These are phyloP conservation scores for Exophiala xenobiotica DNA, from an alignment of 2,329 filamentous ascomycete genomes.

Conservation along the genomic window DNA sequence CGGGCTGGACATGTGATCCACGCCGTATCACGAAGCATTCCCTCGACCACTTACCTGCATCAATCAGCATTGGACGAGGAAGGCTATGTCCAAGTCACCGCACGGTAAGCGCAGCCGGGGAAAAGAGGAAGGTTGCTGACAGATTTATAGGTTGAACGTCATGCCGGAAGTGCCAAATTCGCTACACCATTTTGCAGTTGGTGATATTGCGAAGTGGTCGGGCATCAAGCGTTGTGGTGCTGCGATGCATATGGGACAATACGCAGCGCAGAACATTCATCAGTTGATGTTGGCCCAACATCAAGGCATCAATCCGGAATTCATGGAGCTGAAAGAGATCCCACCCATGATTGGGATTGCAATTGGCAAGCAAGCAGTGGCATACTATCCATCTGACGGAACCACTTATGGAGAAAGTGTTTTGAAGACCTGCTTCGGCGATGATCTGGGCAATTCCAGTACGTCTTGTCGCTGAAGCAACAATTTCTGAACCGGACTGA, in stretches of 20 bases:
- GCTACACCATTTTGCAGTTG: slow-evolving; percentile 64
- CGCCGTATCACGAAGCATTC: slow-evolving; percentile 63
- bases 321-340: slow-evolving; percentile 53
- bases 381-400: slow-evolving; percentile 59
- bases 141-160: slow-evolving; percentile 53
- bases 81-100: slow-evolving; percentile 63
- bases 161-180: slow-evolving; percentile 55
- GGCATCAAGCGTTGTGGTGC: slow-evolving; percentile 77
- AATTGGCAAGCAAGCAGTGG: slow-evolving; percentile 67
- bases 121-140: background rate
- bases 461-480: slow-evolving; percentile 37
- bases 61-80: slow-evolving; percentile 58
- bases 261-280: slow-evolving; percentile 66
- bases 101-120: slow-evolving; percentile 43
- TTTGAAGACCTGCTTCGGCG: slow-evolving; percentile 63
- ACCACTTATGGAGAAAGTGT: slow-evolving; percentile 62
- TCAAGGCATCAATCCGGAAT: slow-evolving; percentile 44
- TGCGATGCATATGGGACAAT: slow-evolving; percentile 72
- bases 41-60: slow-evolving; percentile 65
- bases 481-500: background rate
- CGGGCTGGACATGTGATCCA: slow-evolving; percentile 65
- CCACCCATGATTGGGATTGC: slow-evolving; percentile 69
- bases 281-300: slow-evolving; percentile 53
- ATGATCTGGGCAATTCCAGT: slow-evolving; percentile 64
- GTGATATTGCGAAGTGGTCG: slow-evolving; percentile 69